Conservation (phyloP, 129 eudicot species). For the Kitagawia praeruptora region DNA sequence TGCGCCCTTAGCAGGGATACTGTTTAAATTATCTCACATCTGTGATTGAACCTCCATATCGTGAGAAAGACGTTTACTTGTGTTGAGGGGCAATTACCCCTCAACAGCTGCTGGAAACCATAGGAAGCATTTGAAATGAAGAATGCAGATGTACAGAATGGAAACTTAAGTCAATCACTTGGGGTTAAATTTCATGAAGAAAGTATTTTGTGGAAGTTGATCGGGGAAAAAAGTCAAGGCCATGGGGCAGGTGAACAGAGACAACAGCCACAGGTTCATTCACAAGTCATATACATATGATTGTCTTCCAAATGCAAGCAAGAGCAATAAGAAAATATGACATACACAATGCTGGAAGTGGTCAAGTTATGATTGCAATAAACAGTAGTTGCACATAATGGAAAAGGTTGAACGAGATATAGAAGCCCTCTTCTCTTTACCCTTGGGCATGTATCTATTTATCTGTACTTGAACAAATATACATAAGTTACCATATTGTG, state of each 20-base stretch:
- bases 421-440: not conserved
- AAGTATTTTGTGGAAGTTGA: too few species aligned
- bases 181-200: too few species aligned
- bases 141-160: too few species aligned
- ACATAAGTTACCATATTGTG: not conserved
- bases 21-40: not conserved
- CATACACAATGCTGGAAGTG: not conserved
- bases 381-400: not conserved
- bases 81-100: not conserved
- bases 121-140: too few species aligned
- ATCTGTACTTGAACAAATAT: not conserved
- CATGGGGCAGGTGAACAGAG: too few species aligned
- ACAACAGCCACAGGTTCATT: not conserved
- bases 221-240: too few species aligned
- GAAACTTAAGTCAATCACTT: too few species aligned
- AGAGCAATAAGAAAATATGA: not conserved
- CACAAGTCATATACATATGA: not conserved
- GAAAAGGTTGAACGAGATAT: not conserved
- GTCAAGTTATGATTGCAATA: not conserved
- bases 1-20: not conserved
- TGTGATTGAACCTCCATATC: not conserved
- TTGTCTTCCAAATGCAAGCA: not conserved
- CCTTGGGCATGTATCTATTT: not conserved
- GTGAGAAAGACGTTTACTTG: not conserved
- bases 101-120: not conserved